These are phyloP conservation scores for Schizopora paradoxa DNA, from an alignment of 1,284 basidiomycete species.

Conservation along the genomic window DNA sequence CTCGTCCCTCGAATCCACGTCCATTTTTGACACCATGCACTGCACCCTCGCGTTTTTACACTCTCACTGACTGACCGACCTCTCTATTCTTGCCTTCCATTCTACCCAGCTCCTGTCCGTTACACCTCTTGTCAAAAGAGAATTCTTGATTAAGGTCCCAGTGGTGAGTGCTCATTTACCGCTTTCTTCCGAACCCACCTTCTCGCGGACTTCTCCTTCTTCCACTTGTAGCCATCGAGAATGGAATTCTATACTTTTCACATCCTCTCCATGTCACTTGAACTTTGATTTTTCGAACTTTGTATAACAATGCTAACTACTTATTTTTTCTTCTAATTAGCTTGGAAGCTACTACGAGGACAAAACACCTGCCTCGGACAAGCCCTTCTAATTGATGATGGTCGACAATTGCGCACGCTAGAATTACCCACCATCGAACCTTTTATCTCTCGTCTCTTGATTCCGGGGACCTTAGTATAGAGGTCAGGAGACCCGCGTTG, in stretches of 20 bases:
- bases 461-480: background rate
- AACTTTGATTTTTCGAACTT: slow-evolving; percentile 30
- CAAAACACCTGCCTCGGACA: slow-evolving; percentile 71
- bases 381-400: slow-evolving; percentile 61
- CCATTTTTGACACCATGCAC: too few relatives aligned
- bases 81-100: too few relatives aligned
- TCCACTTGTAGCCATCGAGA: slow-evolving; percentile 12
- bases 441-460: background rate
- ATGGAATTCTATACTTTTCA: too few relatives aligned
- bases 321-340: slow-evolving; percentile 32
- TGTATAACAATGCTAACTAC: slow-evolving; percentile 9
- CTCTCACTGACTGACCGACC: too few relatives aligned
- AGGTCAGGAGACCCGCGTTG: too few relatives aligned
- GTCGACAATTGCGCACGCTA: background rate
- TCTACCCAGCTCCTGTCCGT: slow-evolving; percentile 40
- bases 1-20: too few relatives aligned
- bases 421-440: background rate
- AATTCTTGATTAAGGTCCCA: slow-evolving; percentile 37
- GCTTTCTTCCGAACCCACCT: slow-evolving; percentile 1
- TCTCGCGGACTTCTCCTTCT: background rate
- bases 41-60: too few relatives aligned
- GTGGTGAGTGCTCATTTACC: slow-evolving; percentile 30
- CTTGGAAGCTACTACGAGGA: slow-evolving; percentile 68
- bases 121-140: slow-evolving; percentile 40
- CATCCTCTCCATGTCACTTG: too few relatives aligned